phyloP scores from a whole-genome alignment of 176 grass and related monocot genomes.

The Eragrostis nindensis region DNA sequence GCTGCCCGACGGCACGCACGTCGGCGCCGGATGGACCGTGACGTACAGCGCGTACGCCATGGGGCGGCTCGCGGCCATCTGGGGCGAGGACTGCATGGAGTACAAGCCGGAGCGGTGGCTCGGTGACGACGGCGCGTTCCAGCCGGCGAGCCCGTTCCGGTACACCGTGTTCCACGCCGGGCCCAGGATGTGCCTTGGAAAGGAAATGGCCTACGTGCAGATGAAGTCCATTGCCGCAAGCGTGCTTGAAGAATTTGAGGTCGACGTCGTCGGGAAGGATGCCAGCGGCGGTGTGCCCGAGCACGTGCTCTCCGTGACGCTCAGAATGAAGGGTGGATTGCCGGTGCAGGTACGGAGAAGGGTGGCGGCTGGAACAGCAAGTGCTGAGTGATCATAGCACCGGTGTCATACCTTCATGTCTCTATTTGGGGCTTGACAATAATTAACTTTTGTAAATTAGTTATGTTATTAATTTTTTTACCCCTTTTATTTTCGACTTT shows the following conservation, averaged over 20 bases:
- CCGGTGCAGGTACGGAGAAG: constrained; percentile 15
- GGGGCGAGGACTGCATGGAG: too few relatives aligned
- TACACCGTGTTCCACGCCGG: constrained; percentile 42
- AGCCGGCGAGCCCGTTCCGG: too few relatives aligned
- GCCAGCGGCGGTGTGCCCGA: not conserved
- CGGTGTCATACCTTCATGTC: not conserved
- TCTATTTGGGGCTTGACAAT: not conserved
- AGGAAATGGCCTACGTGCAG: constrained; percentile 57
- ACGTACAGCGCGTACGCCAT: too few relatives aligned
- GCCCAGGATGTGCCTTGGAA: constrained; percentile 45
- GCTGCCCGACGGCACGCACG: too few relatives aligned
- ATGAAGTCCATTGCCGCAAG: constrained; percentile 47
- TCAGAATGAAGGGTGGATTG: constrained; percentile 1
- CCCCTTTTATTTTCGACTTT: not conserved
- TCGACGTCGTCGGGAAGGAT: constrained; percentile 41
- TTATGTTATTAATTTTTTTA: not conserved
- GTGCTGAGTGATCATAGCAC: too few relatives aligned
- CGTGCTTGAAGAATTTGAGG: constrained; percentile 47
- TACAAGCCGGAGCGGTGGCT: too few relatives aligned
- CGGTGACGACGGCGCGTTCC: too few relatives aligned
- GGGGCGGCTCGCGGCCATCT: too few relatives aligned
- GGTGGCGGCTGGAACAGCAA: too few relatives aligned
- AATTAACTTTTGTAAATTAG: not conserved
- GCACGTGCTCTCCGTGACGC: too few relatives aligned
- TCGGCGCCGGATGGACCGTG: too few relatives aligned